Percentiles rank a stretch among this genome's conserved stretches.
These are phyloP conservation scores for Fraxinus pennsylvanica DNA, from an alignment of 257 asterid species.

Conservation along the genomic window DNA sequence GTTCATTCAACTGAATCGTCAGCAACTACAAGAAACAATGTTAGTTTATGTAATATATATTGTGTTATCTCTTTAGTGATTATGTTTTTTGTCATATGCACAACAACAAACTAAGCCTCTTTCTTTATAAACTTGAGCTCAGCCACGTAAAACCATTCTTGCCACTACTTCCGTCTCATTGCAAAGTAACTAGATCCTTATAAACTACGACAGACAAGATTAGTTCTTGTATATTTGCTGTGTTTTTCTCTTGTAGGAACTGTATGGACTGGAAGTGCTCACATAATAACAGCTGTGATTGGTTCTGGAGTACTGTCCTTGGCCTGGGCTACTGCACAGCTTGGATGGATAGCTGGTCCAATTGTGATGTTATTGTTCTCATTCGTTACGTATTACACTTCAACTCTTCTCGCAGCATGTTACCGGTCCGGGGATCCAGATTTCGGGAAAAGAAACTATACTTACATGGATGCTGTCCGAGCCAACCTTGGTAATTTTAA, in stretches of 20 bases:
- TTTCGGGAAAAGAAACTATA: constrained; percentile 43
- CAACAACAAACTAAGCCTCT: too few relatives aligned
- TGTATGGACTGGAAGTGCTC: constrained; percentile 47
- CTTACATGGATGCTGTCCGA: constrained; percentile 50
- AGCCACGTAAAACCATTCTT: too few relatives aligned
- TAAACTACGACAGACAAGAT: background rate
- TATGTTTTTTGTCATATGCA: too few relatives aligned
- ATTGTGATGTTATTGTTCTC: constrained; percentile 40
- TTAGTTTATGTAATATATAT: too few relatives aligned
- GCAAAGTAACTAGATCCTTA: too few relatives aligned
- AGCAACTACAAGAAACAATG: too few relatives aligned
- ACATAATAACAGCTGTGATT: constrained; percentile 48
- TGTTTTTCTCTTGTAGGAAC: constrained; percentile 27
- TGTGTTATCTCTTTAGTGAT: too few relatives aligned
- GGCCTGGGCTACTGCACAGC: constrained; percentile 48
- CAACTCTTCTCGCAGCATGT: constrained; percentile 43
- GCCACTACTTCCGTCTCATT: too few relatives aligned
- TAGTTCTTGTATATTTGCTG: background rate
- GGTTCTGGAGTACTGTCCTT: constrained; percentile 49
- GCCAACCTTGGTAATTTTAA: constrained; percentile 40
- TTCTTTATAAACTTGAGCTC: too few relatives aligned
- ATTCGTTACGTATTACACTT: constrained; percentile 50
- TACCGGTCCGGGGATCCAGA: constrained; percentile 43
- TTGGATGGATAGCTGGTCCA: constrained; percentile 55
- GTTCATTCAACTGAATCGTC: too few relatives aligned